A percentile compares a stretch with the other conserved stretches of the same genome.
These are phyloP conservation scores for Claviceps sp. DNA, from an alignment of 2,329 filamentous ascomycete species.

Conservation along the genomic window DNA sequence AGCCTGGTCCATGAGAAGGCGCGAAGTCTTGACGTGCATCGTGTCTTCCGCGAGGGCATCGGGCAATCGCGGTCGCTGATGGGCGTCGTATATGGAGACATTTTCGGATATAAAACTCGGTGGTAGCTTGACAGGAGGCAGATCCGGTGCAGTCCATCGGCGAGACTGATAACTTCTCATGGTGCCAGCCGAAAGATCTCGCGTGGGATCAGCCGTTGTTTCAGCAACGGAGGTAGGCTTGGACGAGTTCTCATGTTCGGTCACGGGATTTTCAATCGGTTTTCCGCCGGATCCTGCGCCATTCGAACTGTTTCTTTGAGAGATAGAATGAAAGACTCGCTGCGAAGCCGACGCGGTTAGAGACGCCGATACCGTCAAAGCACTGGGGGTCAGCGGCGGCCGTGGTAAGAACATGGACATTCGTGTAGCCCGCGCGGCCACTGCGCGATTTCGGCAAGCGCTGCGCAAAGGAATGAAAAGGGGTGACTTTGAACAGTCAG, in stretches of 20 bases:
- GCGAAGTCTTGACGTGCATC: slow-evolving; percentile 18
- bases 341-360: slow-evolving; percentile 7
- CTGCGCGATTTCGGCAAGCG: not conserved
- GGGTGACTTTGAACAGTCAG: not conserved
- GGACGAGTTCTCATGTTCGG: slow-evolving; percentile 15
- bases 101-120: slow-evolving; percentile 41
- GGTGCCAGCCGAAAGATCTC: slow-evolving; percentile 13
- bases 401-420: slow-evolving; percentile 19
- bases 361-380: slow-evolving; percentile 13
- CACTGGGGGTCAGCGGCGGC: slow-evolving; percentile 16
- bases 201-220: slow-evolving; percentile 14
- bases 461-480: not conserved
- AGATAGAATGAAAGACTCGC: slow-evolving; percentile 12
- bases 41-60: slow-evolving; percentile 19
- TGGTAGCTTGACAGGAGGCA: slow-evolving; percentile 43
- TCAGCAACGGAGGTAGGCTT: slow-evolving; percentile 17
- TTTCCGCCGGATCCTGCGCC: slow-evolving; percentile 13
- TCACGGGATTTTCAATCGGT: slow-evolving; percentile 14
- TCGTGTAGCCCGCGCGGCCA: slow-evolving; percentile 9
- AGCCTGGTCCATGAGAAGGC: slow-evolving; percentile 14
- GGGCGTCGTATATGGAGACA: slow-evolving; percentile 23
- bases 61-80: slow-evolving; percentile 17
- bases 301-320: slow-evolving; percentile 8
- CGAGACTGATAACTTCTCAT: slow-evolving; percentile 20
- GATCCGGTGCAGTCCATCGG: slow-evolving; percentile 21